phyloP scores from a whole-genome alignment of 306 rosid species.

The Quillaja saponaria region DNA sequence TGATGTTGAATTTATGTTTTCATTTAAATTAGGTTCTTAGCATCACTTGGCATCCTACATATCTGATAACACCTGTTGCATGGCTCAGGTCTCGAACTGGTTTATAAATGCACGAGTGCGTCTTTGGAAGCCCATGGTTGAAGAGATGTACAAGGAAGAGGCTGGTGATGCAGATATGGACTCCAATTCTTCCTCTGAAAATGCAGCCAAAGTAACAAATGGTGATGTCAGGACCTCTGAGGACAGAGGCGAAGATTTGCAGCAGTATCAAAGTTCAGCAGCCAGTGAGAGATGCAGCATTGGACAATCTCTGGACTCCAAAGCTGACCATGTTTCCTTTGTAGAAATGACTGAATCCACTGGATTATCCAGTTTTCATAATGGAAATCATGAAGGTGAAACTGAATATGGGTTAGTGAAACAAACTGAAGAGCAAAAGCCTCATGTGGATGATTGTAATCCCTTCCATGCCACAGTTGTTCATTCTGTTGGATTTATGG shows the following conservation, averaged over 20 bases:
- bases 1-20: no score
- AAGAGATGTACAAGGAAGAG: slow-evolving; percentile 90
- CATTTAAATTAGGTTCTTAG: not conserved
- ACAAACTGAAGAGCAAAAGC: slow-evolving; percentile 49
- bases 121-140: slow-evolving; percentile 91
- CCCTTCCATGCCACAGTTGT: slow-evolving; percentile 43
- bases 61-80: slow-evolving; percentile 5
- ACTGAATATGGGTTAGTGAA: slow-evolving; percentile 40
- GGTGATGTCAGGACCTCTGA: slow-evolving; percentile 46
- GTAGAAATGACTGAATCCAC: slow-evolving; percentile 44
- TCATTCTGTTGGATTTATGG: slow-evolving; percentile 50
- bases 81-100: slow-evolving; percentile 94
- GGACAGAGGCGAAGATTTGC: slow-evolving; percentile 54
- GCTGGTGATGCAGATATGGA: slow-evolving; percentile 58
- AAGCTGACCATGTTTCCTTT: slow-evolving; percentile 43
- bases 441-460: slow-evolving; percentile 43
- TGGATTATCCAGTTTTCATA: slow-evolving; percentile 39
- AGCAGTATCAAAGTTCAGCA: slow-evolving; percentile 50
- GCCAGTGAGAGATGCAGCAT: slow-evolving; percentile 48
- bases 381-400: slow-evolving; percentile 34
- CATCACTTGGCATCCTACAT: not conserved
- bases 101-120: slow-evolving; percentile 87
- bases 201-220: slow-evolving; percentile 49
- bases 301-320: slow-evolving; percentile 52
- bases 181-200: slow-evolving; percentile 69